Base-by-base conservation (phyloP, 78 protist genomes). In the Protostelium mycophagum region DNA sequence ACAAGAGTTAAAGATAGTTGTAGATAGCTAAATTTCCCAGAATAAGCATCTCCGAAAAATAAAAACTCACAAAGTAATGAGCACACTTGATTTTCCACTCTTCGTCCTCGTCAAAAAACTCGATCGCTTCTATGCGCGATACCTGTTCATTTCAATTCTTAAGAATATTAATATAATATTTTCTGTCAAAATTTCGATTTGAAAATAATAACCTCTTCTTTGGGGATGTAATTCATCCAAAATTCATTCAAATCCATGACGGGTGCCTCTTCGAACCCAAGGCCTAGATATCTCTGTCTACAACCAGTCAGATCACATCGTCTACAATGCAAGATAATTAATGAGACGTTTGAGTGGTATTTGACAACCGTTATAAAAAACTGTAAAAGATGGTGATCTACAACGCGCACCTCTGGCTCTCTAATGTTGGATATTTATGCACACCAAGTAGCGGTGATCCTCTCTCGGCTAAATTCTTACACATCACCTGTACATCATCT, bases 21-120 rank as follows among this genome's bases (percentile, higher is more conserved):
- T 51, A 51, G 73, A 51, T n/a, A n/a, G n/a, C n/a, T n/a, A n/a
- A n/a, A n/a, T n/a, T n/a, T n/a, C n/a, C n/a, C n/a, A n/a, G n/a
- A n/a, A n/a, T n/a, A n/a, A n/a, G n/a, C n/a, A n/a, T n/a, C n/a
- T n/a, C n/a, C 73, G 73, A 51, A 51, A 5, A 51, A 51, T 51
- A 51, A 51, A 51, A 51, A 25, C 73, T 51, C 73, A 88, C 83
- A 10, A 83, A 37, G 31, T 88, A 88, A 35, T 88, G 91, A 28
- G 31, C 83, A 0, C 35, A 9, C 35, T 88, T 88, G 73, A 83
- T 34, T 34, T 88, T 63, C 91, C 91, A 88, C 1, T 88, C 91
- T 35, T 88, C 91, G 23, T 83, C 63, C 35, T 88, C 91, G 63
- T 88, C 91, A 88, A 88, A 88, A 0, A 16, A 31, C 84, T 88